These are phyloP conservation scores for Vaccinium macrocarpon DNA, from an alignment of 148 eudicot genomes.

Conservation along the genomic window DNA sequence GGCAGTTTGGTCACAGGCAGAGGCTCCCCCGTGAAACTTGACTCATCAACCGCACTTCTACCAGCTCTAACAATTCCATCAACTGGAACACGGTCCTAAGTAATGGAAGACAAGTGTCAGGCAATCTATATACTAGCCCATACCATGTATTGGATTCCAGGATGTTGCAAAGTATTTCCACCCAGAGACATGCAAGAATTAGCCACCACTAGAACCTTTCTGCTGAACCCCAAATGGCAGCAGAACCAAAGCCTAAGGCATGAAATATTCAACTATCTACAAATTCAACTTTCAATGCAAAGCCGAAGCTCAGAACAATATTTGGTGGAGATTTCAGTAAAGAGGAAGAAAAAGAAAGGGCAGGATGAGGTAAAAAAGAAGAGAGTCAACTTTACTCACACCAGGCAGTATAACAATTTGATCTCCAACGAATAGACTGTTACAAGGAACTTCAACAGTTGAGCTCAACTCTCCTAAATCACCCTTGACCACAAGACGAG, in stretches of 20 bases:
- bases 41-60: conserved; percentile 95
- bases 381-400: conserved; percentile 45
- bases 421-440: conserved; percentile 86
- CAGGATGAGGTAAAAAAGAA: neutral
- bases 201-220: conserved; percentile 3
- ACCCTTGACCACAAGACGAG: conserved; percentile 73
- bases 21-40: conserved; percentile 96
- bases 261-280: neutral
- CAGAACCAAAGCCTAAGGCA: neutral
- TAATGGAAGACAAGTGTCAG: conserved; percentile 21
- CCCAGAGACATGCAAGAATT: neutral
- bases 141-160: neutral
- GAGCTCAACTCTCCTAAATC: conserved; percentile 50
- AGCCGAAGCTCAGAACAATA: neutral
- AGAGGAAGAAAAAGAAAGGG: neutral
- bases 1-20: conserved; percentile 84
- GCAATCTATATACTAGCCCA: neutral
- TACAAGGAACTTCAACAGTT: conserved; percentile 86
- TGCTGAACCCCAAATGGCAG: neutral
- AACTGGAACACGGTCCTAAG: conserved; percentile 92
- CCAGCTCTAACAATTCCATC: conserved; percentile 92
- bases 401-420: conserved; percentile 90
- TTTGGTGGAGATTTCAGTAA: neutral
- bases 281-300: conserved; percentile 11
- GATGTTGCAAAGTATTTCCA: neutral